These are phyloP conservation scores for Micractinium conductrix DNA, from an alignment of 139 green algal genomes.

Conservation along the genomic window DNA sequence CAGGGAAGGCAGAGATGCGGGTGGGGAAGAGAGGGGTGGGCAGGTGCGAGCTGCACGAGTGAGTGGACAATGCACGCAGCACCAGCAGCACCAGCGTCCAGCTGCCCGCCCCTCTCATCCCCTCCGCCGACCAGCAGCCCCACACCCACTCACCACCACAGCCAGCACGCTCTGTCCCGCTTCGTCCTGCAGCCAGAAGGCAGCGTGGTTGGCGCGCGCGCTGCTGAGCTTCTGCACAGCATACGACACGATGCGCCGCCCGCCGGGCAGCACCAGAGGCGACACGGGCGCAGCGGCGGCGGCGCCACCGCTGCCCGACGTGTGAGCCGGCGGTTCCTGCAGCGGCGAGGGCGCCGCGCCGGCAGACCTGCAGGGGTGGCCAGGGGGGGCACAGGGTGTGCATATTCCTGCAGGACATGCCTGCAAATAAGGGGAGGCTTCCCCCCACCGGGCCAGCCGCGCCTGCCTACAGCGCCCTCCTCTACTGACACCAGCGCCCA, in stretches of 20 bases:
- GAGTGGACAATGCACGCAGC: background rate
- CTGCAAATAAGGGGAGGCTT: too few relatives aligned
- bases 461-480: too few relatives aligned
- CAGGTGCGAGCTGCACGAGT: background rate
- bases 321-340: background rate
- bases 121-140: background rate
- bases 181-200: conserved; percentile 61
- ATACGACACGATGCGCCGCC: conserved; percentile 33
- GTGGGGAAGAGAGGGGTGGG: background rate
- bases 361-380: background rate
- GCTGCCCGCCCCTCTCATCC: too few relatives aligned
- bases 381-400: background rate
- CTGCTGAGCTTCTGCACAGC: conserved; percentile 23
- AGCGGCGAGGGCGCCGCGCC: background rate
- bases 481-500: too few relatives aligned
- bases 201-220: conserved; percentile 45
- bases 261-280: background rate
- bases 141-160: conserved; percentile 17
- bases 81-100: background rate
- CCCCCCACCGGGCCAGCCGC: too few relatives aligned
- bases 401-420: too few relatives aligned
- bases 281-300: background rate
- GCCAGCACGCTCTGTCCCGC: conserved; percentile 23
- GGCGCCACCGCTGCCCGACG: too few relatives aligned
- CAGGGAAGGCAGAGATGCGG: background rate